Evolutionary conservation across 2,329 filamentous ascomycete species (phyloP).

Genomic region (Arthroderma sp.): DNA sequence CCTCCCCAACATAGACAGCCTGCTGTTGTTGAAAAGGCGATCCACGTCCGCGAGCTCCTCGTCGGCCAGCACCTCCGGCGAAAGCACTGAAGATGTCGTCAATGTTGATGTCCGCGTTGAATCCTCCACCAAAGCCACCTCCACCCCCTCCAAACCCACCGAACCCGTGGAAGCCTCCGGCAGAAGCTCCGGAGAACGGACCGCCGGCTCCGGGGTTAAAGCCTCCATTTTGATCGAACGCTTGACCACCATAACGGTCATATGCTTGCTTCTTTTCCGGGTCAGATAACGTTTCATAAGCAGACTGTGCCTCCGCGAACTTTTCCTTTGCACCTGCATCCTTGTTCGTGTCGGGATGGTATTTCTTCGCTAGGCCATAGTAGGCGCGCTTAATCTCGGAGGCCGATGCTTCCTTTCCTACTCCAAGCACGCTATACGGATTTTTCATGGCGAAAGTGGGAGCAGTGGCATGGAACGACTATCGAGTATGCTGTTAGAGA

Average conservation of each 20-base stretch:
- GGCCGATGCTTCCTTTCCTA: conserved; percentile 65
- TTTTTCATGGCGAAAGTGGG: conserved; percentile 64
- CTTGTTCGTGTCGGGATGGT: conserved; percentile 95
- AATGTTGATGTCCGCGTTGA: conserved; percentile 79
- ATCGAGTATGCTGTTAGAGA: conserved; percentile 1
- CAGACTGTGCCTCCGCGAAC: conserved; percentile 82
- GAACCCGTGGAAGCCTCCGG: conserved; percentile 46
- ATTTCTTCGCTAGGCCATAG: conserved; percentile 95
- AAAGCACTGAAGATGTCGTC: conserved; percentile 92
- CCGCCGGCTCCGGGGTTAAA: conserved; percentile 58
- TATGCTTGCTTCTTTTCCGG: conserved; percentile 84
- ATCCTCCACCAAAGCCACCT: conserved; percentile 49
- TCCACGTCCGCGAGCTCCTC: conserved; percentile 36
- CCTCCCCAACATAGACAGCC: conserved; percentile 75
- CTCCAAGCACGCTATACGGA: conserved; percentile 77
- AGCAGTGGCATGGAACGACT: conserved; percentile 34
- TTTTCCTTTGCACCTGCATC: conserved; percentile 86
- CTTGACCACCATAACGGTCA: conserved; percentile 79
- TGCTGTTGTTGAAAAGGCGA: conserved; percentile 58
- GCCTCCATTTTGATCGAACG: conserved; percentile 52
- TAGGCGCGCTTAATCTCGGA: conserved; percentile 96
- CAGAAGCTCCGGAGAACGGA: conserved; percentile 44
- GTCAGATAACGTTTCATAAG: conserved; percentile 89
- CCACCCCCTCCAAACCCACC: conserved; percentile 38
- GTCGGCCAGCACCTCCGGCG: conserved; percentile 47